Evolutionary conservation across 208 protist species (phyloP).

Genomic region (Trypanosoma caninum): DNA sequence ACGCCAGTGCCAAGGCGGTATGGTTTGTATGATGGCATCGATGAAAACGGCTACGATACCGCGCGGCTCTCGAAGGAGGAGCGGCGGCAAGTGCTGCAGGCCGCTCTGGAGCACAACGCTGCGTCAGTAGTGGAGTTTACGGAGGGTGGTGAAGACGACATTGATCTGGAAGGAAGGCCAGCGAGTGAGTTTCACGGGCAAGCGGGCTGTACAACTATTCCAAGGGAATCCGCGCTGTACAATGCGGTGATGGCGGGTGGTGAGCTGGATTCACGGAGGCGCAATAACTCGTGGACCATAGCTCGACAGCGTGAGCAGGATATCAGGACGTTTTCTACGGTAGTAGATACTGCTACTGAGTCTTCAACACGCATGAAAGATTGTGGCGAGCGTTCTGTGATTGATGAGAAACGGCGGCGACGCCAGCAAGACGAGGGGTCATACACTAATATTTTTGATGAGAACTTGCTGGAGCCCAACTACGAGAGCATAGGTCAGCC

Average conservation of each 20-base stretch:
- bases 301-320: conserved; percentile 11
- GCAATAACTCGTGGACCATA: conserved; percentile 74
- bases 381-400: conserved; percentile 14
- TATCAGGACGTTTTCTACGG: no score
- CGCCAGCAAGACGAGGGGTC: conserved; percentile 45
- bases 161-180: conserved; percentile 66
- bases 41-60: conserved; percentile 46
- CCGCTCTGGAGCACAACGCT: conserved; percentile 53
- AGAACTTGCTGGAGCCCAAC: conserved; percentile 59
- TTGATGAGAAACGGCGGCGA: conserved; percentile 48
- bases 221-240: conserved; percentile 75
- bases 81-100: conserved; percentile 43
- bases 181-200: conserved; percentile 72
- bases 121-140: conserved; percentile 75
- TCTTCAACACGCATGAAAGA: background rate
- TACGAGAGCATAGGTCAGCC: conserved; percentile 64
- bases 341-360: no score
- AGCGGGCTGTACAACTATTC: conserved; percentile 69
- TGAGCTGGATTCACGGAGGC: conserved; percentile 73
- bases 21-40: conserved; percentile 69
- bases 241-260: conserved; percentile 40
- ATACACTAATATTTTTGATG: conserved; percentile 50
- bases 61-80: conserved; percentile 33
- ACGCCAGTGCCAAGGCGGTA: conserved; percentile 60
- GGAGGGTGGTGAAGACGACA: conserved; percentile 71